These are phyloP conservation scores for Coniochaeta sp. DNA, from an alignment of 2,329 filamentous ascomycete genomes.

Conservation along the genomic window DNA sequence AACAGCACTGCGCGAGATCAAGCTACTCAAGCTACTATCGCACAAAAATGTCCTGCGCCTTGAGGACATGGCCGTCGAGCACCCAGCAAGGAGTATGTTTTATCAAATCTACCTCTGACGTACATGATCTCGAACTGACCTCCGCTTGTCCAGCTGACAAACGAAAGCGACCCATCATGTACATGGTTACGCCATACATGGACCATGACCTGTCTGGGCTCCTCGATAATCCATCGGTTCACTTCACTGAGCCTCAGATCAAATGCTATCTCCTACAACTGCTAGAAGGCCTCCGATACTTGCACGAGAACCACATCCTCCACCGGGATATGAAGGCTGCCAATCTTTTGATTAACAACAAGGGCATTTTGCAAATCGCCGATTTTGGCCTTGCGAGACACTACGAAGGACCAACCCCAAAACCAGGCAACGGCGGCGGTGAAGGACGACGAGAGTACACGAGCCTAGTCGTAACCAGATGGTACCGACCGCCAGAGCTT, in stretches of 20 bases:
- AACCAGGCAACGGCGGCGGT: constrained; percentile 70
- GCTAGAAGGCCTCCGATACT: constrained; percentile 79
- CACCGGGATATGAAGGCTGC: constrained; percentile 99
- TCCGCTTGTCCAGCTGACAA: constrained; percentile 53
- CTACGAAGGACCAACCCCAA: constrained; percentile 78
- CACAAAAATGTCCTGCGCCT: constrained; percentile 81
- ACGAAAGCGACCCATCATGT: constrained; percentile 78
- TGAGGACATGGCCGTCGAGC: constrained; percentile 95
- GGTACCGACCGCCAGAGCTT: constrained; percentile 93
- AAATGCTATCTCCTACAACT: constrained; percentile 97
- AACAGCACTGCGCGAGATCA: constrained; percentile 93
- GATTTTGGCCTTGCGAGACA: constrained; percentile 93
- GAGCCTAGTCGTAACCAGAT: constrained; percentile 90
- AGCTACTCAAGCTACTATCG: constrained; percentile 89
- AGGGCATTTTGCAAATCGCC: constrained; percentile 88
- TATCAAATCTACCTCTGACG: neutral
- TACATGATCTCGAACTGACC: constrained; percentile 9
- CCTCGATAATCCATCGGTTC: constrained; percentile 86
- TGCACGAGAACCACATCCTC: constrained; percentile 83
- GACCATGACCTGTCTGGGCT: constrained; percentile 97
- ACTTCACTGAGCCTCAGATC: constrained; percentile 82
- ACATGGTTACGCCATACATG: constrained; percentile 99
- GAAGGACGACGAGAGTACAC: constrained; percentile 88
- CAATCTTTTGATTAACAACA: constrained; percentile 93
- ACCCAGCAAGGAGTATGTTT: constrained; percentile 49